A percentile compares a stretch with the other conserved stretches of the same genome.
Conservation (phyloP, 2,329 filamentous ascomycete genomes). For the Pseudogymnoascus sp. region DNA sequence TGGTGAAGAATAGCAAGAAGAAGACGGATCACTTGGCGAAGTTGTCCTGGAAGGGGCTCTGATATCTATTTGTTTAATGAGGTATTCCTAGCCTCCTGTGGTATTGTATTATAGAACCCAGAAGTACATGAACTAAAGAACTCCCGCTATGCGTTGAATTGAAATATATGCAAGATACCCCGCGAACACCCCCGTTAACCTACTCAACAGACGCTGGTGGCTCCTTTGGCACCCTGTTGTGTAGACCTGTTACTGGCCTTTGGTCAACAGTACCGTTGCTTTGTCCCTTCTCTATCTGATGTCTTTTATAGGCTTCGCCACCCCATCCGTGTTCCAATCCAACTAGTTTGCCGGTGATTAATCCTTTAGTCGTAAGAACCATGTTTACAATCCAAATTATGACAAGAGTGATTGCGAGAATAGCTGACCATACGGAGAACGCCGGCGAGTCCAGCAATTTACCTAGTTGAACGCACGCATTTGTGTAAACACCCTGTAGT, state of each 20-base stretch:
- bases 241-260: neutral
- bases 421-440: conserved; percentile 33
- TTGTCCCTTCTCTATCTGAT: neutral
- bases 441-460: conserved; percentile 32
- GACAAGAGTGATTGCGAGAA: conserved; percentile 30
- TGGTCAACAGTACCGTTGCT: neutral
- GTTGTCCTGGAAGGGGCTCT: conserved; percentile 69
- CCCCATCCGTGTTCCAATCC: conserved; percentile 27
- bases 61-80: conserved; percentile 17
- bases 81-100: neutral
- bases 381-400: conserved; percentile 29
- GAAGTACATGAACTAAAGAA: neutral
- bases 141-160: neutral
- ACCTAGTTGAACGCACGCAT: conserved; percentile 32
- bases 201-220: neutral
- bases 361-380: conserved; percentile 27
- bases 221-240: neutral
- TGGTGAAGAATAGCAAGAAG: conserved; percentile 83
- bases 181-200: neutral
- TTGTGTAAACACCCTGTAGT: conserved; percentile 33
- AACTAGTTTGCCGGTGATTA: conserved; percentile 27
- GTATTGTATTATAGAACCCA: neutral
- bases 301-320: conserved; percentile 21
- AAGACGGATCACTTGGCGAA: conserved; percentile 90
- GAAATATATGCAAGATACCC: neutral